Percentiles rank a stretch among this genome's conserved stretches.
Conservation (phyloP, 2,329 filamentous ascomycete species). For the Aspergillus novoparasiticus region DNA sequence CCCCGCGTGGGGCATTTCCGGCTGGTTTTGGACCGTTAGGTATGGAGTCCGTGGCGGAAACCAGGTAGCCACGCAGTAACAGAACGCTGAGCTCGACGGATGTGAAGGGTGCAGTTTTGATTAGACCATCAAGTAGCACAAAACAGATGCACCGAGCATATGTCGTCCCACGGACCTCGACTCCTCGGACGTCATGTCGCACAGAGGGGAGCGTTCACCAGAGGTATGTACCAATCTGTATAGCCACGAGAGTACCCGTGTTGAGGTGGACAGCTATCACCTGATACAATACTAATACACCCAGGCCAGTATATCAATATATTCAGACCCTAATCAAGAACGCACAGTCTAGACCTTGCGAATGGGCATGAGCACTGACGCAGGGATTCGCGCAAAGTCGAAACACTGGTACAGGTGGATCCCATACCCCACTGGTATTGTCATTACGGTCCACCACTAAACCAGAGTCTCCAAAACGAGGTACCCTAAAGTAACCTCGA, state of each 20-base stretch:
- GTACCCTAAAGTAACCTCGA: background rate
- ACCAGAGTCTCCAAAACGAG: background rate
- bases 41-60: background rate
- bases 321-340: background rate
- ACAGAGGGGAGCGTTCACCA: background rate
- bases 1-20: background rate
- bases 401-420: background rate
- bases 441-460: background rate
- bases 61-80: background rate
- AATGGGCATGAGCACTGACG: background rate
- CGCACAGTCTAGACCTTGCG: background rate
- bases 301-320: background rate
- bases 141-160: background rate
- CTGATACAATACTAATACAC: background rate
- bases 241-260: background rate
- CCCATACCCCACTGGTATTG: background rate
- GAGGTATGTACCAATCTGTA: background rate
- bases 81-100: background rate
- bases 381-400: background rate
- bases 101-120: background rate
- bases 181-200: background rate
- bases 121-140: background rate
- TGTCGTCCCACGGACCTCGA: background rate
- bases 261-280: background rate
- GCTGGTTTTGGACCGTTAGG: background rate